Evolutionary conservation across 106 monocot species (phyloP), one percentile per base, ranked within the genome.

Genomic region (Narthecium ossifragum): DNA sequence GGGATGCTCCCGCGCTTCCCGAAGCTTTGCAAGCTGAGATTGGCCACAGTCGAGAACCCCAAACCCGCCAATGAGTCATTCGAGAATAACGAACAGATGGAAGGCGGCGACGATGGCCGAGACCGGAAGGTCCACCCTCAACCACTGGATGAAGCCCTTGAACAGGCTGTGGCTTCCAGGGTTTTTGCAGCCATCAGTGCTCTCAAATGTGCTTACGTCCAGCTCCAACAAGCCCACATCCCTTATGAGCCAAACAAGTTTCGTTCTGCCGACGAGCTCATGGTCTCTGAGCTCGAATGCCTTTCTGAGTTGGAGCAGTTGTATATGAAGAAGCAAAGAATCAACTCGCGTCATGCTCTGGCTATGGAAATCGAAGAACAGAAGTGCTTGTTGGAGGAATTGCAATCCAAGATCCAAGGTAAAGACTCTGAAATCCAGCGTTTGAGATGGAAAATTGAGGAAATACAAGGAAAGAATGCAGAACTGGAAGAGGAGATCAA

Each of bases 231-330:
- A 40, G 85, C 82, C 20, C 81, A 85, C 46, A 66, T 82, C 15
- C 88, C 78, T 26, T 88, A 82, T 59, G 88, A 85, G 13, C 76
- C 76, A 14, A 70, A 85, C 2, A 82, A 82, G 62, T 68, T 93
- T 47, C 59, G 58, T 40, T 40, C 48, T 26, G 80, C 92, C 18
- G 81, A 85, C 70, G 68, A 68, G 24, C 59, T 66, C 17, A 26
- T 93, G 18, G 55, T 78, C 15, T 76, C 85, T 10, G 68, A 85
- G 65, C 73, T 93, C 52, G 67, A 69, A 27, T 56, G 69, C 6
- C 54, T 80, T 5, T 61, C 76, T 7, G 32, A 66, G 32, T 52
- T 85, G 2, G 53, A 88, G 47, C 67, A 63, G 43, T 63, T 74
- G 29, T 88, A 85, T 33, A 10, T 41, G 4, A 60, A 73, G 49